These are phyloP conservation scores for Pestalotiopsis sp. DNA, from an alignment of 2,329 filamentous ascomycete species.

Conservation along the genomic window DNA sequence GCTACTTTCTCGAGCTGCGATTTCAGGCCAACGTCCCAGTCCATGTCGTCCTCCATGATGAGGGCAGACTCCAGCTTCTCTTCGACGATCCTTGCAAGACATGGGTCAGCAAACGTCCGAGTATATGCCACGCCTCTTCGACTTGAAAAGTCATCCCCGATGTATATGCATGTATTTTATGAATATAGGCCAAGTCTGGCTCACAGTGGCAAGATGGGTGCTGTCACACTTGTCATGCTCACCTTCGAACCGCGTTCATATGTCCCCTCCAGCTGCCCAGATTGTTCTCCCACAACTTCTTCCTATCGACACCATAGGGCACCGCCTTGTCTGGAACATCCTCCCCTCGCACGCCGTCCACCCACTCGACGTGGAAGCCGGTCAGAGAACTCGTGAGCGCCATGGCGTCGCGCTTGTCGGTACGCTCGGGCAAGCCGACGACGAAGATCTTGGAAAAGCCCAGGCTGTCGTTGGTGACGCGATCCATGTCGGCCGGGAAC, in stretches of 20 bases:
- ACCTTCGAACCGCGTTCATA: constrained; percentile 38
- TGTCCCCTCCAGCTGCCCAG: constrained; percentile 44
- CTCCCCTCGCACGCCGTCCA: constrained; percentile 44
- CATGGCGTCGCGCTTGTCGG: constrained; percentile 52
- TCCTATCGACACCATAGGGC: constrained; percentile 33
- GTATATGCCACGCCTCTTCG: neutral
- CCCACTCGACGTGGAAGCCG: constrained; percentile 44
- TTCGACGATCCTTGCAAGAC: constrained; percentile 32
- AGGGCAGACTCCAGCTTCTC: constrained; percentile 36
- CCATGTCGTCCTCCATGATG: constrained; percentile 42
- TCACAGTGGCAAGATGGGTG: neutral
- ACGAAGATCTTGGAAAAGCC: constrained; percentile 39
- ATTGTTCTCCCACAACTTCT: constrained; percentile 30
- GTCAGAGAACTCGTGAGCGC: constrained; percentile 42
- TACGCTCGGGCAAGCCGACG: constrained; percentile 47
- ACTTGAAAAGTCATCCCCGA: too few species aligned
- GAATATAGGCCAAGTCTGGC: too few species aligned
- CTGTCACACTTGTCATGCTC: constrained; percentile 1
- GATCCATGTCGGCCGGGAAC: constrained; percentile 19
- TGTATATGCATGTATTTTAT: too few species aligned
- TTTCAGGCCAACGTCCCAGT: constrained; percentile 41
- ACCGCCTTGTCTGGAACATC: constrained; percentile 43
- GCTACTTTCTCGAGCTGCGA: constrained; percentile 33
- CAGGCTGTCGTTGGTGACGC: constrained; percentile 27
- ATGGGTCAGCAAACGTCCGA: neutral